Base-by-base conservation (phyloP, 1,139 yeast genomes). In the Suhomyces wounanorum region DNA sequence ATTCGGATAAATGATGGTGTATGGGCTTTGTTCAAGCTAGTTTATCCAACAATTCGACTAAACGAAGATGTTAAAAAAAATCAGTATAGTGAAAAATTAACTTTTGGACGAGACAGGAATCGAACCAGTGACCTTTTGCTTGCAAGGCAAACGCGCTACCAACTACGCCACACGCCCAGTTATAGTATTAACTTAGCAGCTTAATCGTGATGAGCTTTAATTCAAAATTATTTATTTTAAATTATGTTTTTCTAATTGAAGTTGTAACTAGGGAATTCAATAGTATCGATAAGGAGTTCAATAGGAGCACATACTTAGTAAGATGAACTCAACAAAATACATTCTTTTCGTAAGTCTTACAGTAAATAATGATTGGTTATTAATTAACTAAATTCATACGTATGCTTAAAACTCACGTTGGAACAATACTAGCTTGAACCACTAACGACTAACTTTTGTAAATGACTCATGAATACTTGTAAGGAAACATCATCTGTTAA, bases 401-500 rank as follows among this genome's bases (percentile, higher is more conserved):
- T 26, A 40, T 40, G 42, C 42, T 40, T 40, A 13, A 40, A 25
- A 25, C 42, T 40, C 31, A 40, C 33, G 30, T 42, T 21, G 44
- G 44, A 42, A 31, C 44, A 42, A 48, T 47, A 48, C 52, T 55
- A 74, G 56, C 69, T 70, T 38, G 79, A 73, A 14, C 80, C 80
- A 44, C 77, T 68, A 40, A 88, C 95, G 52, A 89, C 92, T 60
- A 89, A 79, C 69, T 88, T 88, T 66, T 89, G 92, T 65, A 91
- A 81, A 71, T 90, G 96, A 52, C 86, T 82, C 95, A 91, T 91
- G 67, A 91, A 91, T 38, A 89, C 90, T 75, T 91, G 96, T 67
- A 91, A 79, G 45, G 94, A 85, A 43, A 91, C 97, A 75, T 92
- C 98, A 72, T 92, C 98, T 31, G 98, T 92, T 66, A 92, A 83